Percentiles rank a stretch among this genome's conserved stretches.
Evolutionary conservation across 768 basidiomycete genomes (phyloP).

Genomic region (Trametes maxima): DNA sequence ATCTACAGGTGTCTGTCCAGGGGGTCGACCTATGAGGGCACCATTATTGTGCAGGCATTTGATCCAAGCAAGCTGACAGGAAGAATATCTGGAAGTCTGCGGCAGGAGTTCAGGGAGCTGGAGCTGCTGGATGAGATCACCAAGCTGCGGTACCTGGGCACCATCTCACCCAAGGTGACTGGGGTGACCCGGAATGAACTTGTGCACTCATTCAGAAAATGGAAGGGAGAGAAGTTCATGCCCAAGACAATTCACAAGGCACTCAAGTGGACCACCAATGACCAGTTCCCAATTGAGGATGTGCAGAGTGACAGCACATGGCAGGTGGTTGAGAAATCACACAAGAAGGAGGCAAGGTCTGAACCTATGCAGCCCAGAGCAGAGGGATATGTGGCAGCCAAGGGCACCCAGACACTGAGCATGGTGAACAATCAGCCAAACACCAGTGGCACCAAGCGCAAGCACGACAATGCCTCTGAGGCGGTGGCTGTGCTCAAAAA

Average conservation of each 20-base stretch:
- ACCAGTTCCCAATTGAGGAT: background rate
- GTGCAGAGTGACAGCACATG: background rate
- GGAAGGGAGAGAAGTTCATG: no score
- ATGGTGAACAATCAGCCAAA: background rate
- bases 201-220: no score
- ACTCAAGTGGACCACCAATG: background rate
- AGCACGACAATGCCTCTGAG: background rate
- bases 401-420: background rate
- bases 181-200: no score
- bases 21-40: slow-evolving; percentile 21
- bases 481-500: background rate
- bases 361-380: background rate
- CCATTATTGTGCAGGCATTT: slow-evolving; percentile 25
- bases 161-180: slow-evolving; percentile 20
- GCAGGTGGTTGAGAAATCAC: background rate
- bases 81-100: slow-evolving; percentile 16
- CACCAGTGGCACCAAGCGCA: no score
- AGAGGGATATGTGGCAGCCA: background rate
- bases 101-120: slow-evolving; percentile 33
- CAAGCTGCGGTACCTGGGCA: slow-evolving; percentile 23
- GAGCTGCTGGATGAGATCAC: slow-evolving; percentile 42
- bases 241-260: no score
- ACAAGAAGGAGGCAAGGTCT: background rate
- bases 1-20: slow-evolving; percentile 28
- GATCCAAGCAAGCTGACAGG: slow-evolving; percentile 10